A percentile compares a stretch with the other conserved stretches of the same genome.
phyloP scores from a whole-genome alignment of 2,329 filamentous ascomycete genomes.

The Fusarium odoratissimum region DNA sequence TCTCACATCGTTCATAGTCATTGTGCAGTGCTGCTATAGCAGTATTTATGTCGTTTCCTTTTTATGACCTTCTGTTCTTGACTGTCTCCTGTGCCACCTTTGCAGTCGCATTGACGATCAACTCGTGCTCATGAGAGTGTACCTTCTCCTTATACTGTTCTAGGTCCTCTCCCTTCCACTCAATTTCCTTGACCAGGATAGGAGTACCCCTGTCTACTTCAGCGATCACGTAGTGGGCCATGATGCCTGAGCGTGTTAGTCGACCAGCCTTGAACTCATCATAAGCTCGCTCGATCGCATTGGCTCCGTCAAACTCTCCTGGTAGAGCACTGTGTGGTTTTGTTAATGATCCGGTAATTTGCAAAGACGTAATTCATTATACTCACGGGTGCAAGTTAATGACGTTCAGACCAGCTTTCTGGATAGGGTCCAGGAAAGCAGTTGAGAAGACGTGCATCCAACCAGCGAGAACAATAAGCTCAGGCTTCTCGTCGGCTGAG shows the following conservation, averaged over 20 bases:
- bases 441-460: constrained; percentile 87
- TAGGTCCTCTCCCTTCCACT: constrained; percentile 72
- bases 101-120: constrained; percentile 80
- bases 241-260: constrained; percentile 82
- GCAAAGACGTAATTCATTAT: constrained; percentile 66
- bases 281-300: constrained; percentile 83
- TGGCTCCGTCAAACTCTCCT: constrained; percentile 80
- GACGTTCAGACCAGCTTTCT: constrained; percentile 70
- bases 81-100: constrained; percentile 58
- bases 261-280: constrained; percentile 74
- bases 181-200: constrained; percentile 77
- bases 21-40: neutral
- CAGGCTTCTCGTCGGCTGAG: constrained; percentile 65
- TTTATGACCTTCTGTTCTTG: constrained; percentile 18
- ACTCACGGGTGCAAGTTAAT: constrained; percentile 85
- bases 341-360: constrained; percentile 51
- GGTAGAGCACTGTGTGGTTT: constrained; percentile 39
- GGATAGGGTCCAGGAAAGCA: constrained; percentile 76
- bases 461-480: constrained; percentile 83
- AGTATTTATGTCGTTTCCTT: neutral
- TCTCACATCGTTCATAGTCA: neutral
- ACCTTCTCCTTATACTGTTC: constrained; percentile 77
- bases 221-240: constrained; percentile 86
- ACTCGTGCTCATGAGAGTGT: constrained; percentile 78
- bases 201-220: constrained; percentile 85